Percentiles rank a stretch among this genome's conserved stretches.
Evolutionary conservation across 441 rosid genomes (phyloP).

Genomic region (Corymbia calophylla): DNA sequence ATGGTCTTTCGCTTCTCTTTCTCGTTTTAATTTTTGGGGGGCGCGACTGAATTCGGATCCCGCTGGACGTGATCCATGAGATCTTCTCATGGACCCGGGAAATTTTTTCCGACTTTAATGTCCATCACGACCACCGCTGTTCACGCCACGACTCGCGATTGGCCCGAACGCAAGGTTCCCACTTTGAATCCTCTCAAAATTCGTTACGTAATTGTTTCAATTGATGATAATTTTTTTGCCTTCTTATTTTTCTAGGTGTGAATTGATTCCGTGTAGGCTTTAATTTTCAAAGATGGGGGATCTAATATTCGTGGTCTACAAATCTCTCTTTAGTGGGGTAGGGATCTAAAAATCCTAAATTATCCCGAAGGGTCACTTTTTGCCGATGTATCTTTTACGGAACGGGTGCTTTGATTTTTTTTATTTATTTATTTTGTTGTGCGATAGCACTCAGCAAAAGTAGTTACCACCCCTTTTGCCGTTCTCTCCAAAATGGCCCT

Average conservation of each 20-base stretch:
- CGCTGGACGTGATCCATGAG: neutral
- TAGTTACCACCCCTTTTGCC: neutral
- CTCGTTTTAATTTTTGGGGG: neutral
- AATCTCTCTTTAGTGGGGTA: neutral
- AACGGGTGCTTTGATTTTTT: neutral
- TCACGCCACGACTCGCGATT: conserved; percentile 13
- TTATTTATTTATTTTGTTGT: neutral
- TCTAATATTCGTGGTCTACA: neutral
- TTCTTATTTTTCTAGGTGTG: neutral
- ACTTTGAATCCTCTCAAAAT: neutral
- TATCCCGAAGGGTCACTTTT: neutral
- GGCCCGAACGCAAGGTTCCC: neutral
- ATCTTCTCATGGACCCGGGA: conserved; percentile 6
- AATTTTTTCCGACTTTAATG: neutral
- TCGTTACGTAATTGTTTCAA: neutral
- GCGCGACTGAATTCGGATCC: neutral
- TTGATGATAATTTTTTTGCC: neutral
- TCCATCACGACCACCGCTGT: conserved; percentile 25
- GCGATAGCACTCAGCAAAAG: neutral
- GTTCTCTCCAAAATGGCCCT: neutral
- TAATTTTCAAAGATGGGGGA: neutral
- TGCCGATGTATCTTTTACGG: neutral
- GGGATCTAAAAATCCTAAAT: neutral
- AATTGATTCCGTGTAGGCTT: neutral
- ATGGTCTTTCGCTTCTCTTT: neutral